Evolutionary conservation across 176 grass and related monocot genomes (phyloP).

Genomic region (Bromus sterilis): DNA sequence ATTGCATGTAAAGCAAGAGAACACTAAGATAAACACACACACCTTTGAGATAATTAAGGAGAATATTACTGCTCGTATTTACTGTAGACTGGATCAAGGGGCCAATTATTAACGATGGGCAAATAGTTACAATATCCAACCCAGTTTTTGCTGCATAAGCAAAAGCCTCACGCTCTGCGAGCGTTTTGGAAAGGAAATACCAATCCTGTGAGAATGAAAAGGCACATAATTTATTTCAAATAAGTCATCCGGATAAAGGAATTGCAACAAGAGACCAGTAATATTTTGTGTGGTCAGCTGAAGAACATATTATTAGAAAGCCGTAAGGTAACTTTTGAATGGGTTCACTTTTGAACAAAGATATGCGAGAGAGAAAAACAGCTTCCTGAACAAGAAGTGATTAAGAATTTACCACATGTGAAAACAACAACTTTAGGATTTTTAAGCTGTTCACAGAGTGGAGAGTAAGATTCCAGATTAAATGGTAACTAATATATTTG

Average conservation of each 20-base stretch:
- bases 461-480: background rate
- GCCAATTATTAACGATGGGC: conserved; percentile 22
- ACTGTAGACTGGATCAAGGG: conserved; percentile 27
- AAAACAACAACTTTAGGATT: background rate
- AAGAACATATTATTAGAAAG: background rate
- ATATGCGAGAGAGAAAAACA: background rate
- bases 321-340: background rate
- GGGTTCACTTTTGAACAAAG: background rate
- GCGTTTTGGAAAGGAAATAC: conserved; percentile 34
- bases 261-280: background rate
- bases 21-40: background rate
- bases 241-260: background rate
- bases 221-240: background rate
- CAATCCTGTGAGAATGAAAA: conserved; percentile 15
- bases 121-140: conserved; percentile 25
- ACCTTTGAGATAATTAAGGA: conserved; percentile 29
- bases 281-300: background rate
- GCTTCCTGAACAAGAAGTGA: background rate
- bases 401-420: background rate
- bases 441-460: no score
- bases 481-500: background rate
- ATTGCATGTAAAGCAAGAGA: background rate
- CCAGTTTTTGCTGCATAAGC: conserved; percentile 28
- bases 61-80: conserved; percentile 14
- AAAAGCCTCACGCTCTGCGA: conserved; percentile 27